Evolutionary conservation across 495 filamentous ascomycete genomes (phyloP), one percentile per base, ranked within the genome.

Genomic region (Neurospora sp.): DNA sequence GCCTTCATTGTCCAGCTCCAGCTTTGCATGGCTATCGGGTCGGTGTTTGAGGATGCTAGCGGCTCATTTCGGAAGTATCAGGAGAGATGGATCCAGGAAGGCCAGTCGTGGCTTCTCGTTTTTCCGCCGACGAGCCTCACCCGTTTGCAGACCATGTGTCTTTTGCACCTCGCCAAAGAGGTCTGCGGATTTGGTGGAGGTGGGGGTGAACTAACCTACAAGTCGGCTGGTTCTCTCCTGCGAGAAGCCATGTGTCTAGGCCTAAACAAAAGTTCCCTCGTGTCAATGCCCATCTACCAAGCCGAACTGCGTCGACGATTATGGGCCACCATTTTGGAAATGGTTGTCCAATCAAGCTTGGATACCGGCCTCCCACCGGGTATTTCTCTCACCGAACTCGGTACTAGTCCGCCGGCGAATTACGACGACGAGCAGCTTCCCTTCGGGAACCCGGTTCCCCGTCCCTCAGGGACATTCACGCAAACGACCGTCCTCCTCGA

Each of bases 281-380:
- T 82, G 5, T 79, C 77, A 35, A 82, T 82, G 74, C 78, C 85
- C 2, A 71, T 73, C 0, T 86, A 90, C 39, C 82, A 83, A 16
- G 85, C 87, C 68, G 91, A 93, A 79, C 87, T 91, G 83, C 85
- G 90, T n/a, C 81, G 90, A 61, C 83, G 91, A 27, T 81, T 93
- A 14, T 92, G 90, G 90, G 86, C 85, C n/a, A 89, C 88, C 1
- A 87, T 91, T 18, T 72, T 91, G 40, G 90, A 91, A 77, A 80
- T 91, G 8, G 82, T 85, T 35, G 75, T 91, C n/a, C 87, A 90
- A 71, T 84, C 89, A 6, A 85, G 88, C 61, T 72, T 91, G 37
- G 87, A 89, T 68, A 83, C 87, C 2, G 90, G 89, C 1, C 88
- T 88, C 74, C 85, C 88, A 1, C 87, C 89, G 12, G 81, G 88